Base-by-base conservation (phyloP, 768 basidiomycete genomes). In the Tulasnella sp. region DNA sequence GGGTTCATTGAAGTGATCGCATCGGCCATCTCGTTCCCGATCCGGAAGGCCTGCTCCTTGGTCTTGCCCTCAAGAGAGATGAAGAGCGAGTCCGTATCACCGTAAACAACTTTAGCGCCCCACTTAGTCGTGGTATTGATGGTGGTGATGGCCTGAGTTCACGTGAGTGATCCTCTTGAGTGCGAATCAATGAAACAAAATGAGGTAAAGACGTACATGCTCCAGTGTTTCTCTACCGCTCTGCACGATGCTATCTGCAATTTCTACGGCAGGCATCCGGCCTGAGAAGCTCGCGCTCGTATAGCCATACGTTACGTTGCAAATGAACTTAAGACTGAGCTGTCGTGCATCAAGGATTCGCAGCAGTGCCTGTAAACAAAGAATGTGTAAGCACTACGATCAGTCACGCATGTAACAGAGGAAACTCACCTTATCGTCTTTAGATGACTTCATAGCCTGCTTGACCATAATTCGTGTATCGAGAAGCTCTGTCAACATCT, bases 401-500 rank as follows among this genome's bases (percentile, higher is more conserved):
- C n/a, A 46, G 19, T 34, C 22, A 45, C n/a, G 44, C n/a, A 49
- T 49, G 7, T 31, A 24, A 38, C 61, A 50, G 46, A 44, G 56
- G 17, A 1, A 30, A 41, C 67, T 54, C 51, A 87, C 92, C 73
- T 89, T 91, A 68, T 96, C 84, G 43, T 75, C 72, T 50, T 80
- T 80, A 7, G 78, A 78, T 22, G 76, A 73, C 69, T 97, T 97
- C 92, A 96, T 92, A 2, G 89, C 91, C 63, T 91, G 85, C 68
- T 97, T 99, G 24, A 99, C 87, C 96, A 99, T 98, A 3, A 97
- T 89, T 55, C 96, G 78, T 17, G 94, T 97, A 53, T 97, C 90
- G 63, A 99, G 73, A 2, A 98, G 74, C 70, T 99, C 96, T 2
- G 78, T 79, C 63, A 99, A 74, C 94, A 99, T 97, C 61, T 93